Base-by-base conservation (phyloP, 2,329 filamentous ascomycete species). In the Tolypocladium amazonense region DNA sequence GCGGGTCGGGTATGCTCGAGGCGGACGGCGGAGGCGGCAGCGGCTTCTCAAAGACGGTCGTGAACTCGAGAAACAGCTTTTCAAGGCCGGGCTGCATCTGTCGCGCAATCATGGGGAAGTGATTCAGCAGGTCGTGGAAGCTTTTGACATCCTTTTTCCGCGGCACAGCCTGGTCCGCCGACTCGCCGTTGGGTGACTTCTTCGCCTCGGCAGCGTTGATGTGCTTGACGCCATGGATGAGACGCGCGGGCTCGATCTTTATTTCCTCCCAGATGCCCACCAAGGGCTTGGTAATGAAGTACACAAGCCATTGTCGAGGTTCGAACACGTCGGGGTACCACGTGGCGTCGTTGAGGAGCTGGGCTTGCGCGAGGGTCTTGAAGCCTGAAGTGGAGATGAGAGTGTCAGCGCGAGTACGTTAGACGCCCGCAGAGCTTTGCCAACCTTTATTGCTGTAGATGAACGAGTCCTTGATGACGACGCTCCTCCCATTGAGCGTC, bases 61-160 rank as follows among this genome's bases (percentile, higher is more conserved):
- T 88, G 71, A 99, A 97, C 66, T 97, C 92, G 62, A 88, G 86
- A 69, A 97, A 96, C 33, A 97, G 77, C 68, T 87, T 88, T 69
- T 99, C 93, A 39, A 99, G 75, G 0, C 94, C 94, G 2, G 88
- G 84, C 67, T 97, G 92, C 92, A 99, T 96, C 73, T 99, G 94
- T 61, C 90, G 84, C 30, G 92, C 92, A 67, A 99, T 97, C 84
- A 96, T 89, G 1, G 94, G 94, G 65, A 97, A 99, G 66, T 92
- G 86, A 65, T 90, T 89, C 50, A 99, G 80, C 18, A 99, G 81
- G 64, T 97, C 94, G 62, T 88, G 87, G 70, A 99, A 99, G 39
- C 84, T 90, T 74, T 87, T 91, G 71, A 99, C 88, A 61, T 96
- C 90, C 74, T 96, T 97, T 76, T 96, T 97, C 62, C 82, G 71